These are phyloP conservation scores for Incumbomyces delicatus DNA, from an alignment of 2,329 filamentous ascomycete species.

Conservation along the genomic window DNA sequence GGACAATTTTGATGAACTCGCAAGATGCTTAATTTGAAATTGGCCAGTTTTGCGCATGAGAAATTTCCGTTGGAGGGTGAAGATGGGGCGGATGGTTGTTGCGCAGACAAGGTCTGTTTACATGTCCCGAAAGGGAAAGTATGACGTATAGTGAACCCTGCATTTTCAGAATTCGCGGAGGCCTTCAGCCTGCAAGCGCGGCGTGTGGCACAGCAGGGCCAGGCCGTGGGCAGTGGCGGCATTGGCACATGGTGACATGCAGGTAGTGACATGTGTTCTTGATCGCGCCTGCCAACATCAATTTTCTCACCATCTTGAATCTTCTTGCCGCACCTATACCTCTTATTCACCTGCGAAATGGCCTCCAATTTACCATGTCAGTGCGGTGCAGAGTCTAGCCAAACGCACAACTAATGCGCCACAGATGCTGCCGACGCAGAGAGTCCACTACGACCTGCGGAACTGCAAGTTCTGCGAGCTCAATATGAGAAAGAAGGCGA, in stretches of 20 bases:
- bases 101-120: too few species aligned
- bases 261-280: too few species aligned
- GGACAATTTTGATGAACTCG: too few species aligned
- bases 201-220: too few species aligned
- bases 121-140: not conserved
- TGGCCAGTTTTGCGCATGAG: too few species aligned
- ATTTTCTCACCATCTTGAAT: not conserved
- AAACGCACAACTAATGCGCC: slow-evolving; percentile 15
- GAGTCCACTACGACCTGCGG: slow-evolving; percentile 82
- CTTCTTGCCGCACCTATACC: not conserved
- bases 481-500: slow-evolving; percentile 98
- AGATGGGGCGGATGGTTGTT: too few species aligned
- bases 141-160: slow-evolving; percentile 1
- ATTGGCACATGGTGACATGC: too few species aligned
- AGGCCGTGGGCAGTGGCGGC: too few species aligned
- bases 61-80: too few species aligned
- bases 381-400: slow-evolving; percentile 10
- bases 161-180: not conserved
- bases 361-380: slow-evolving; percentile 40
- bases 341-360: not conserved
- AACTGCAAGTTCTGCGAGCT: slow-evolving; percentile 81
- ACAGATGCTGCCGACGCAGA: slow-evolving; percentile 95
- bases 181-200: too few species aligned
- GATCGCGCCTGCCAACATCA: too few species aligned
- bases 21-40: too few species aligned